Evolutionary conservation across 345 rosid species (phyloP), one percentile per base, ranked within the genome.

Genomic region (Corchorus capsularis): DNA sequence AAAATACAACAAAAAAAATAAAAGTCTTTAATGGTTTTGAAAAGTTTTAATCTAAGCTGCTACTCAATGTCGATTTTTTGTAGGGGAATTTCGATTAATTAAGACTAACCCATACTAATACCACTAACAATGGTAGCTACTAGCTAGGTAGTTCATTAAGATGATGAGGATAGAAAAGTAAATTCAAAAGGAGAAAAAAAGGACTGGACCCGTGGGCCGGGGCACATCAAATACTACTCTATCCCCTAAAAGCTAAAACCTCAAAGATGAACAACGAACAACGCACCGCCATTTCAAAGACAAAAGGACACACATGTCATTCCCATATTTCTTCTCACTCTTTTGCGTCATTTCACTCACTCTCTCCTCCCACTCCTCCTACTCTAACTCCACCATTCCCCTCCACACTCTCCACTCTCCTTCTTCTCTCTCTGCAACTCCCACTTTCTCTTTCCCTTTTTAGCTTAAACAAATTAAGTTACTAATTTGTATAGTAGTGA

Each of bases 301-400:
- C 55, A 68, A 15, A 47, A 50, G 78, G 77, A 62, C 22, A 59
- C 72, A 12, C 16, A 2, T 81, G 89, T 83, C 73, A 84, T 85
- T 78, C 55, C 12, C 0, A 0, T 3, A 1, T 34, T 19, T 34
- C 14, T 4, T 13, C n/a, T 10, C 16, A 35, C 72, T 74, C 80
- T 16, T 72, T 74, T 59, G 34, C 19, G 90, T 86, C 73, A 85
- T 86, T 87, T 78, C 79, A 0, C 0, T 32, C 13, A 32, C 56
- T 66, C 76, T 68, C 52, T 66, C 75, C 75, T 56, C 68, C 35
- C 79, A 62, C 64, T 45, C 69, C 12, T 41, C 16, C 50, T 57
- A 41, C 73, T 53, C 73, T 69, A 54, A 61, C 79, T 77, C 75
- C 82, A 77, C 76, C 75, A 20, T 50, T 75, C 77, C 81, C 63